A percentile compares a stretch with the other conserved stretches of the same genome.
Evolutionary conservation across 1,284 basidiomycete species (phyloP).

Genomic region (Meira miltonrushii): DNA sequence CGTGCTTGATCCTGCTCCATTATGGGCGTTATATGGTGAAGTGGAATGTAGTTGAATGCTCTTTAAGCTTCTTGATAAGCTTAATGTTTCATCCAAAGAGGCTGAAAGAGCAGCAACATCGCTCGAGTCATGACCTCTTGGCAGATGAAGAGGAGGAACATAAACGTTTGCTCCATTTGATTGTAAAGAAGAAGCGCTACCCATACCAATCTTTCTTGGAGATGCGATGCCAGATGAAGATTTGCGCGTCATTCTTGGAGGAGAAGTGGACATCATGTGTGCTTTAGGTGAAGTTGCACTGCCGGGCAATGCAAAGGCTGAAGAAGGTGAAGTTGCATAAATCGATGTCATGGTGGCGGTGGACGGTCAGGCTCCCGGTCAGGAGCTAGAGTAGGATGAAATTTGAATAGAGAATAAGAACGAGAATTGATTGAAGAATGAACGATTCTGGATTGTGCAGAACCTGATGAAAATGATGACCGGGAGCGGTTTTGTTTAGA

Average conservation of each 20-base stretch:
- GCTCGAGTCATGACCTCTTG: slow-evolving; percentile 5
- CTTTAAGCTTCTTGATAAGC: neutral
- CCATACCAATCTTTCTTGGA: neutral
- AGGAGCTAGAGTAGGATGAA: neutral
- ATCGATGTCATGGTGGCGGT: slow-evolving; percentile 9
- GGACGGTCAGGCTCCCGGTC: slow-evolving; percentile 1
- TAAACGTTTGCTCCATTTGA: too few species aligned
- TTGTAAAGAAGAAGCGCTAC: too few species aligned
- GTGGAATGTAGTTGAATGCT: neutral
- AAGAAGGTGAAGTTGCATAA: neutral
- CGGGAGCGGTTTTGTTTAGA: neutral
- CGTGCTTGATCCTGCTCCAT: neutral
- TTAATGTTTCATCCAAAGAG: neutral
- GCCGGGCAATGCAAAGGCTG: slow-evolving; percentile 1
- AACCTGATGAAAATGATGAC: neutral
- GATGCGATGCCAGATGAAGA: neutral
- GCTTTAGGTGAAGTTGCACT: slow-evolving; percentile 2
- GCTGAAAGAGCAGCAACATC: slow-evolving; percentile 2
- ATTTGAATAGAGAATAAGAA: neutral
- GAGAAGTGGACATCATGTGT: neutral
- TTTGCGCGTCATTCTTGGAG: neutral
- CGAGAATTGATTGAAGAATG: neutral
- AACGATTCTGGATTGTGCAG: neutral
- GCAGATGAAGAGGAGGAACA: neutral
- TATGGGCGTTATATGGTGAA: neutral